Base-by-base conservation (phyloP, 2,329 filamentous ascomycete genomes). In the Cordyceps cateniannulata region DNA sequence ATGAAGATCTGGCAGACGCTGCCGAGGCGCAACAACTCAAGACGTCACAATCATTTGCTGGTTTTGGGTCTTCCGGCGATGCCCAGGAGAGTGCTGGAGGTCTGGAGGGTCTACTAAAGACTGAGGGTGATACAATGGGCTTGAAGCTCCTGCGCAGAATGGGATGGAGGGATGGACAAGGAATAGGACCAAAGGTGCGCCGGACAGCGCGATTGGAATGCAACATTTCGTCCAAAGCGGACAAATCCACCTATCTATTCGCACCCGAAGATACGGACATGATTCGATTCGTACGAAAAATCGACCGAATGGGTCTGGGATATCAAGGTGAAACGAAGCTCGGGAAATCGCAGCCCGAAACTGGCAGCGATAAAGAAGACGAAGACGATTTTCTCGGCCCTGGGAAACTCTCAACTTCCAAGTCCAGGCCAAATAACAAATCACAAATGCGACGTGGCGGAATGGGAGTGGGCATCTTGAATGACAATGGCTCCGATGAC, bases 111-210 rank as follows among this genome's bases (percentile, higher is more conserved):
- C 75, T 97, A 1, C 86, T 97, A 64, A 82, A 83, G 61, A 77
- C 79, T 0, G 81, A 85, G 9, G 90, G 91, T 40, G 90, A 96
- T 63, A 96, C 91, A 0, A 91, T 96, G 81, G 95, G 95, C 1
- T 80, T 89, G 16, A 93, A 90, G 70, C 78, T 99, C 18, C 77
- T 98, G 62, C 90, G 89, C 70, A 89, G 83, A 69, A 98, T 99
- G 93, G 95, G 93, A 18, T 99, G 95, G 95, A 90, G 88, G 68
- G 89, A 93, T 64, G 93, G 93, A 1, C 93, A 98, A 73, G 95
- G 95, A 3, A 86, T 98, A 63, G 95, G 95, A 0, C 91, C 92
- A 24, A 96, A 91, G 73, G 78, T 97, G 38, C 85, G 86, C 59
- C 84, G 95, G 53, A 81, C 80, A 70, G 91, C 92, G 42, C 81